Conservation (phyloP, 768 basidiomycete species). For the Mycena latifolia region DNA sequence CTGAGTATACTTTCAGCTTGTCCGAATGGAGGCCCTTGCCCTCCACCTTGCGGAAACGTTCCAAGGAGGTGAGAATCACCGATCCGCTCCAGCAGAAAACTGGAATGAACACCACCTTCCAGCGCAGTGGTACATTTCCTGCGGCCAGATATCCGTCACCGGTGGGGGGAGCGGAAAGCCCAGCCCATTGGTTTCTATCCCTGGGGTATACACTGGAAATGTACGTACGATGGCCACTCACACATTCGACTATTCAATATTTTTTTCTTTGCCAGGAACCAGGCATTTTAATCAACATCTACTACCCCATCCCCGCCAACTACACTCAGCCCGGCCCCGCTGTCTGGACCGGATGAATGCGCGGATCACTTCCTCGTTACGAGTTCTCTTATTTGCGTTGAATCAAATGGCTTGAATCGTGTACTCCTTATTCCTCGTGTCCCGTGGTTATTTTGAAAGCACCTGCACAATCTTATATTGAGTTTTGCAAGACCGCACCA, state of each 20-base stretch:
- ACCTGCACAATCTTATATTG: too few relatives aligned
- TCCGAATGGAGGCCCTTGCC: constrained; percentile 59
- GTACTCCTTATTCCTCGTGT: too few relatives aligned
- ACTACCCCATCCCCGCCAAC: constrained; percentile 42
- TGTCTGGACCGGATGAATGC: constrained; percentile 31
- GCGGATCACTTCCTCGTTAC: too few relatives aligned
- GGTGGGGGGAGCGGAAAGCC: constrained; percentile 54
- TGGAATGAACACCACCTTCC: background rate
- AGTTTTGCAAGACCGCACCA: too few relatives aligned
- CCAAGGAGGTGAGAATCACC: constrained; percentile 50
- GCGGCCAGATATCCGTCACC: constrained; percentile 55
- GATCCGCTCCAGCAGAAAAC: background rate
- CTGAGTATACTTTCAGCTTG: constrained; percentile 37
- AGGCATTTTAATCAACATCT: constrained; percentile 48
- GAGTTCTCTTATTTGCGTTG: too few relatives aligned
- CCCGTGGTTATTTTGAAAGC: too few relatives aligned
- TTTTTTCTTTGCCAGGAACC: too few relatives aligned
- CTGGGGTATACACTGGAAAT: constrained; percentile 52
- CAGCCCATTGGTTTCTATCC: constrained; percentile 50
- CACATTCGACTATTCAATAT: too few relatives aligned
- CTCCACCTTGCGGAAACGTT: constrained; percentile 54
- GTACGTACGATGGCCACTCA: too few relatives aligned
- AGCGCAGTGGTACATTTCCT: constrained; percentile 52
- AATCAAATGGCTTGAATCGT: too few relatives aligned
- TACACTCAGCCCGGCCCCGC: constrained; percentile 49